phyloP scores from a whole-genome alignment of 768 basidiomycete species.

The Fistulinella prunicolor region DNA sequence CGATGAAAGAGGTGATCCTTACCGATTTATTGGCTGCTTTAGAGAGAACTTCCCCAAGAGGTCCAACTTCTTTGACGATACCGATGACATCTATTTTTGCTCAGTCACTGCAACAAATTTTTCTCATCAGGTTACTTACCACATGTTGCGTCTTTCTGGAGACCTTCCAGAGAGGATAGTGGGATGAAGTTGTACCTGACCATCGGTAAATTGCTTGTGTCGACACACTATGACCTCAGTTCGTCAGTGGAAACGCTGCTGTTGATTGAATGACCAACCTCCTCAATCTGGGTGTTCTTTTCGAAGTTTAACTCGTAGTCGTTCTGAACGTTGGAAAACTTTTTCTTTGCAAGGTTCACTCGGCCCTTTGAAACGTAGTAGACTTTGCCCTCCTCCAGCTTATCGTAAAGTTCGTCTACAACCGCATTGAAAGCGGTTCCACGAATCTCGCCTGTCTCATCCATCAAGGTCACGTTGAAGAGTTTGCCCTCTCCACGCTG shows the following conservation, averaged over 20 bases:
- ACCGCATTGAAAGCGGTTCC: constrained; percentile 88
- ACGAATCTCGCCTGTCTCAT: constrained; percentile 89
- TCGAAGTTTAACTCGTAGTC: constrained; percentile 94
- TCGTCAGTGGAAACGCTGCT: constrained; percentile 1
- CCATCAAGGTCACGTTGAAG: constrained; percentile 91
- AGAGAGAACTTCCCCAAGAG: constrained; percentile 67
- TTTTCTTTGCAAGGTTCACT: constrained; percentile 95
- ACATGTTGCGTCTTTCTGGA: constrained; percentile 77
- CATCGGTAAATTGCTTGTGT: constrained; percentile 69
- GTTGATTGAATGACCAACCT: constrained; percentile 45
- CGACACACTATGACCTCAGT: constrained; percentile 62
- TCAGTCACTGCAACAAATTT: not conserved
- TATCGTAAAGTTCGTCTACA: constrained; percentile 81
- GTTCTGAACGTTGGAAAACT: constrained; percentile 85
- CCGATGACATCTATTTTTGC: constrained; percentile 72
- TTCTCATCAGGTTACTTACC: constrained; percentile 47
- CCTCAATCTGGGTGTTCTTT: constrained; percentile 77
- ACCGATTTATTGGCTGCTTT: constrained; percentile 67
- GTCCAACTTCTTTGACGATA: constrained; percentile 75
- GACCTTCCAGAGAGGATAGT: constrained; percentile 56
- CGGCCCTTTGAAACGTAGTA: constrained; percentile 89
- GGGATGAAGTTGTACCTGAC: constrained; percentile 81
- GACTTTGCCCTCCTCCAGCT: constrained; percentile 87
- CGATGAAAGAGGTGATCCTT: constrained; percentile 2
- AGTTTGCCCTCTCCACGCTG: constrained; percentile 90